Evolutionary conservation across 2,329 filamentous ascomycete species (phyloP), one percentile per base, ranked within the genome.

Genomic region (Dryadomyces quercivorus): DNA sequence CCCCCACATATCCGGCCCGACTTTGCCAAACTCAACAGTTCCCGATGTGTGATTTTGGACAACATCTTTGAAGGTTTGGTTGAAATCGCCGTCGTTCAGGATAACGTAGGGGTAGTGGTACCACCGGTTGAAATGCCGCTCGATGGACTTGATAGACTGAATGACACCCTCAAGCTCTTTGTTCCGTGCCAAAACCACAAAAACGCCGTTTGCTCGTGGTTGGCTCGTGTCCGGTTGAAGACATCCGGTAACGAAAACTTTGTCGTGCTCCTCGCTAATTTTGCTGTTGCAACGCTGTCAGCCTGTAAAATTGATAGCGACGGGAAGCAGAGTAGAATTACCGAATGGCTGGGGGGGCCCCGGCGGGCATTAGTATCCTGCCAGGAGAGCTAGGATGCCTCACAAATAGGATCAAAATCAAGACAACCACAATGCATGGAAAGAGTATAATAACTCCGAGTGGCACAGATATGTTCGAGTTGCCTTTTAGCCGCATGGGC

Each of bases 41-140:
- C 78, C 80, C 53, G 88, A 94, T n/a, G 91, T 95, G 70, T 98
- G 89, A 66, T 96, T 95, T 65, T 77, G 73, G 56, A 98, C 81
- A 0, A 84, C 85, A 62, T 92, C 86, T 68, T 88, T 94, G 78
- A 98, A 98, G 13, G 84, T 88, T 65, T 88, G 82, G 70, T 97
- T 91, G 78, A 98, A 98, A 56, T 97, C 91, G 59, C 86, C 93
- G 64, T 98, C 92, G 71, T 98, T 98, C 62, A 98, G 75, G 70
- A 98, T 97, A 62, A 97, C 92, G 67, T 97, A 98, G 26, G 93
- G 93, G 69, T 98, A 98, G 70, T 97, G 83, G 69, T 90, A 98
- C 91, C 92, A 98, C 61, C 91, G 82, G 72, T 98, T 98, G 81
- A 98, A 98, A 71, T 98, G 93, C 63, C 93, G 82, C 74, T 98